A percentile compares a stretch with the other conserved stretches of the same genome.
Evolutionary conservation across 2,329 filamentous ascomycete species (phyloP).

Genomic region (Pyrenophora seminiperda): DNA sequence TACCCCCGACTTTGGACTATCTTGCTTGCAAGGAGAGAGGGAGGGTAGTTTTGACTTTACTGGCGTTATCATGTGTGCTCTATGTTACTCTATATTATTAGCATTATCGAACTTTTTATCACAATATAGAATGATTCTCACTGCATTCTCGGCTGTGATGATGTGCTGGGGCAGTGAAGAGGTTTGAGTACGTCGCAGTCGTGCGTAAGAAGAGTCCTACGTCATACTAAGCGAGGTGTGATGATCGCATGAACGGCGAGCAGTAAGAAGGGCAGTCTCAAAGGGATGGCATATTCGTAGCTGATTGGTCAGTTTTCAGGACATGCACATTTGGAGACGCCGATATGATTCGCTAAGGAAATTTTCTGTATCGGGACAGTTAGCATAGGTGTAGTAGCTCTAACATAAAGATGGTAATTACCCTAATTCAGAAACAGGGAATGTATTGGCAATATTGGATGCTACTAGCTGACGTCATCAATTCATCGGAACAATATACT

Average conservation of each 20-base stretch:
- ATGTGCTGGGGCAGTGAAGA: constrained; percentile 1
- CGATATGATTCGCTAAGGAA: no score
- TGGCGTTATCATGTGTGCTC: no score
- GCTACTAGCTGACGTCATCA: neutral
- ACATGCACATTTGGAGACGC: no score
- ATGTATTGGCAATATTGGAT: neutral
- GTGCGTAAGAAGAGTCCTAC: no score
- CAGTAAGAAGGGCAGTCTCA: no score
- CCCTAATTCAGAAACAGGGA: no score
- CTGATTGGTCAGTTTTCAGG: no score
- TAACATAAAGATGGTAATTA: neutral
- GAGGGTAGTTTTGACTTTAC: neutral
- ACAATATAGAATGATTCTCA: no score
- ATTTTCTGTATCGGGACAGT: no score
- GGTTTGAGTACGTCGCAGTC: neutral
- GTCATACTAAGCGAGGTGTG: no score
- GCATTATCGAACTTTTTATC: neutral
- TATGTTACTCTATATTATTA: constrained; percentile 3
- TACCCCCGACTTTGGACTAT: constrained; percentile 1
- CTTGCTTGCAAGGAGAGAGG: neutral
- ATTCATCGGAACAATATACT: neutral
- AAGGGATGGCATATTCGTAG: no score
- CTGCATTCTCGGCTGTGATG: neutral
- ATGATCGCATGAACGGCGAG: no score
- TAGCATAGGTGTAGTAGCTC: neutral